These are phyloP conservation scores for Rubroboletus pulcherrimus DNA, from an alignment of 768 basidiomycete genomes.

Conservation along the genomic window DNA sequence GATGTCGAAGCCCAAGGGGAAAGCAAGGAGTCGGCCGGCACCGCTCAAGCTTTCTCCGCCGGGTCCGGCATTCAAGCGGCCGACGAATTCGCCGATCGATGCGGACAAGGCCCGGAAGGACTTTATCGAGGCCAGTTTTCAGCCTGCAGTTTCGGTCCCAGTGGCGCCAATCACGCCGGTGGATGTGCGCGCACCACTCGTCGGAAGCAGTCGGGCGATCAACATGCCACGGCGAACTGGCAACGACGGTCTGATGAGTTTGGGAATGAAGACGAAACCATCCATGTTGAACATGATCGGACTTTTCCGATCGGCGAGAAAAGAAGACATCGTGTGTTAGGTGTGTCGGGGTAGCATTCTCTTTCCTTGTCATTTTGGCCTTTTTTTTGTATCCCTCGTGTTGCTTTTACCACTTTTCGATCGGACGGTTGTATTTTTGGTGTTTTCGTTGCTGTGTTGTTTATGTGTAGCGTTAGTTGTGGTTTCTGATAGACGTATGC, in stretches of 20 bases:
- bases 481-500: background rate
- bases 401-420: too few relatives aligned
- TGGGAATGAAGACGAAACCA: conserved; percentile 21
- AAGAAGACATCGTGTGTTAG: conserved; percentile 14
- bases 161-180: background rate
- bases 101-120: conserved; percentile 33
- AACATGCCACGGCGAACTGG: conserved; percentile 5
- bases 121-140: conserved; percentile 45
- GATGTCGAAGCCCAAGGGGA: conserved; percentile 20
- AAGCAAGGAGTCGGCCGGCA: conserved; percentile 39
- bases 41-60: conserved; percentile 39
- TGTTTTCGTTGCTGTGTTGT: background rate
- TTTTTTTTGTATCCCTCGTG: background rate
- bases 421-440: background rate
- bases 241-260: conserved; percentile 4
- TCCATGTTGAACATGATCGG: conserved; percentile 28
- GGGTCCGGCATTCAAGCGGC: conserved; percentile 29
- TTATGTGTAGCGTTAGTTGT: background rate
- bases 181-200: background rate
- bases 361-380: background rate
- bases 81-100: conserved; percentile 37
- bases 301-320: conserved; percentile 29
- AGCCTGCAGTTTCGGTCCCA: conserved; percentile 19
- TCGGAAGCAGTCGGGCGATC: background rate
- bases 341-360: background rate